Evolutionary conservation across 768 basidiomycete genomes (phyloP).

Genomic region (Boletus pseudopeckii): DNA sequence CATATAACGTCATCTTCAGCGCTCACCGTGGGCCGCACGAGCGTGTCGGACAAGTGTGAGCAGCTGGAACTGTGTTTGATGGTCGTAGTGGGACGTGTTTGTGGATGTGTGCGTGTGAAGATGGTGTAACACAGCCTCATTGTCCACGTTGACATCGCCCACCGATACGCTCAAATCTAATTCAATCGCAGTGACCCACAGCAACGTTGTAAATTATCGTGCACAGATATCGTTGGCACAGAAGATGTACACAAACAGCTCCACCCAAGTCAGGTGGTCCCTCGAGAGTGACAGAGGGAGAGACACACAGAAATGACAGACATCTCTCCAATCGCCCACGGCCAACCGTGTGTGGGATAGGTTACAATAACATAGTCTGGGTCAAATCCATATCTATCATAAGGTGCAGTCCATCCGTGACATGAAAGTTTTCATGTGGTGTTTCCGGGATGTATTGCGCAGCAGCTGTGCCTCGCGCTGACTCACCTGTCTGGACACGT

Average conservation of each 20-base stretch:
- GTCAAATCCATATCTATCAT: slow-evolving; percentile 23
- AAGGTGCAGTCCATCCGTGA: slow-evolving; percentile 10
- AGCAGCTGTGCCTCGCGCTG: slow-evolving; percentile 11
- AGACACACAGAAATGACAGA: slow-evolving; percentile 9
- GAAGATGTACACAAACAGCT: slow-evolving; percentile 9
- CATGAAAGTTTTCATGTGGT: slow-evolving; percentile 8
- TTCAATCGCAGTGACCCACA: slow-evolving; percentile 1
- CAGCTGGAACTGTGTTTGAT: not conserved
- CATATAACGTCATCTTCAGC: not conserved
- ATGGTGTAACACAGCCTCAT: not conserved
- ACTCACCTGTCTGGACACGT: slow-evolving; percentile 22
- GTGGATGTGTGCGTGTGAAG: slow-evolving; percentile 2
- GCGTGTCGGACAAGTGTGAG: not conserved
- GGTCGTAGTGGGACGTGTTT: not conserved
- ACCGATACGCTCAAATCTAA: not conserved
- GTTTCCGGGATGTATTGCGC: not conserved
- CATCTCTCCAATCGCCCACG: slow-evolving; percentile 4
- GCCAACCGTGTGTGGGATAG: slow-evolving; percentile 5
- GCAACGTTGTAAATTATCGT: not conserved
- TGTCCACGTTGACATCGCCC: slow-evolving; percentile 3
- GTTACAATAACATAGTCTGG: slow-evolving; percentile 19
- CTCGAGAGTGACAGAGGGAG: slow-evolving; percentile 4
- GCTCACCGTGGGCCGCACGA: not conserved
- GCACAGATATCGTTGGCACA: slow-evolving; percentile 10
- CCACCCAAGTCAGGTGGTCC: slow-evolving; percentile 10